Percentiles rank a stretch among this genome's conserved stretches.
These are phyloP conservation scores for Pseudognaphalium luteoalbum DNA, from an alignment of 129 eudicot genomes.

Conservation along the genomic window DNA sequence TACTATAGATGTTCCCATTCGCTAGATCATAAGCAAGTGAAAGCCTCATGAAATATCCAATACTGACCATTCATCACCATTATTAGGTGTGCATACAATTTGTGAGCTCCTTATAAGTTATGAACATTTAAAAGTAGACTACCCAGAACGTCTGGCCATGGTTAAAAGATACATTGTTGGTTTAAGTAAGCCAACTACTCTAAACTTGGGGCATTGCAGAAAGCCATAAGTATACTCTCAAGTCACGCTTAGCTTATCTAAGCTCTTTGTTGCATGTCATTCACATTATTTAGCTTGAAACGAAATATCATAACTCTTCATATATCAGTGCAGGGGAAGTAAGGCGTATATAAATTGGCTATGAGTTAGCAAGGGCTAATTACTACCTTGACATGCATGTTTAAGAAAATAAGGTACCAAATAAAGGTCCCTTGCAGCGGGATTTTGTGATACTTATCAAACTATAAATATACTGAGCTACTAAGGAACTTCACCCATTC, in stretches of 20 bases:
- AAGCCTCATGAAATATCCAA: not conserved
- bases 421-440: not conserved
- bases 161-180: not conserved
- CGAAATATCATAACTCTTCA: not conserved
- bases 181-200: slow-evolving; percentile 1
- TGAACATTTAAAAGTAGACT: not conserved
- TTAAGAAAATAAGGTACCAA: not conserved
- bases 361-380: not conserved
- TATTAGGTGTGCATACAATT: not conserved
- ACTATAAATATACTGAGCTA: not conserved
- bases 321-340: not conserved
- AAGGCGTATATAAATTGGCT: not conserved
- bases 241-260: not conserved
- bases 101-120: not conserved
- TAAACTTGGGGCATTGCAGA: not conserved
- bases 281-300: not conserved
- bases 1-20: slow-evolving; percentile 15
- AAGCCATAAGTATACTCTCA: not conserved
- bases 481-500: not conserved
- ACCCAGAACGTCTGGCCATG: not conserved
- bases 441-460: not conserved
- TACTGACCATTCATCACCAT: not conserved
- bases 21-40: not conserved
- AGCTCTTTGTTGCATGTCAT: not conserved
- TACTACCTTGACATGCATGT: not conserved